A percentile compares a stretch with the other conserved stretches of the same genome.
Conservation (phyloP, 2,329 filamentous ascomycete genomes). For the Alternaria arbusti region DNA sequence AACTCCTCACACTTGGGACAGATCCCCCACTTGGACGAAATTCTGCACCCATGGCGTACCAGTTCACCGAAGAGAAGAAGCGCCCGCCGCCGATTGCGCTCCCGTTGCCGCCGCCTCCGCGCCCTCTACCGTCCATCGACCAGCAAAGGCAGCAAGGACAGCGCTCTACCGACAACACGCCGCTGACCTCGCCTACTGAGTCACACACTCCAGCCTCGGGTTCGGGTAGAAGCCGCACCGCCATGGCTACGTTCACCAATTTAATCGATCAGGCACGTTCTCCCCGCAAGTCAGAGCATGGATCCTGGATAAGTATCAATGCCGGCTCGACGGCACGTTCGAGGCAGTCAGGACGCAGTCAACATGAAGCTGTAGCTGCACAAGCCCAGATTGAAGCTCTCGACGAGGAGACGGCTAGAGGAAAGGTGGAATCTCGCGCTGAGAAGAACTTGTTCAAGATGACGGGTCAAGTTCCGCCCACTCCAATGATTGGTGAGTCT, state of each 20-base stretch:
- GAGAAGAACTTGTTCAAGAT: constrained; percentile 46
- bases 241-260: constrained; percentile 28
- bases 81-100: constrained; percentile 36
- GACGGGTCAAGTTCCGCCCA: constrained; percentile 38
- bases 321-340: constrained; percentile 29
- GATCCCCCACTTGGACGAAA: not conserved
- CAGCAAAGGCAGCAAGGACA: constrained; percentile 13
- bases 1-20: not conserved
- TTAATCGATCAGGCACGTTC: constrained; percentile 36
- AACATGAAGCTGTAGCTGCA: constrained; percentile 16
- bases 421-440: constrained; percentile 48
- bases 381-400: constrained; percentile 26
- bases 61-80: constrained; percentile 24
- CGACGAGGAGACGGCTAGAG: constrained; percentile 46
- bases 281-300: constrained; percentile 27
- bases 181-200: constrained; percentile 19
- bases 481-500: constrained; percentile 26
- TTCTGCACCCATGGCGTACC: constrained; percentile 21
- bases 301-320: constrained; percentile 20
- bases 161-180: constrained; percentile 11
- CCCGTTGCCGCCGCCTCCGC: constrained; percentile 12
- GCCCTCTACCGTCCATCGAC: constrained; percentile 16
- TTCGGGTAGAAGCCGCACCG: constrained; percentile 25
- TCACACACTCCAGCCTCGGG: constrained; percentile 19
- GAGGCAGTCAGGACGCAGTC: constrained; percentile 29